Evolutionary conservation across 2,329 filamentous ascomycete genomes (phyloP).

Genomic region (Colletotrichum eremochloae): DNA sequence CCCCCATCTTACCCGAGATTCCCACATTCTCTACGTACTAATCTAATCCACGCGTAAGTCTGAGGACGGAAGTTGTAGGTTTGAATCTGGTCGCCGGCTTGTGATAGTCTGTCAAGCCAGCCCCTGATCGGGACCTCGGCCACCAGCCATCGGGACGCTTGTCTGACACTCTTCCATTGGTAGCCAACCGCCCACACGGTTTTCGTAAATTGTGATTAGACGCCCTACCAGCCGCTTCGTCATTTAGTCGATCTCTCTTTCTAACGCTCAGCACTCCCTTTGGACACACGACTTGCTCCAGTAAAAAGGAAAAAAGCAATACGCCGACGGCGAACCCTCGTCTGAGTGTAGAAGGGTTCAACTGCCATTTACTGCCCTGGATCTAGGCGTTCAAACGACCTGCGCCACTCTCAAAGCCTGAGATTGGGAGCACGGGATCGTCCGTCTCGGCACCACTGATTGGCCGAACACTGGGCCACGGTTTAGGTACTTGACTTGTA

Average conservation of each 20-base stretch:
- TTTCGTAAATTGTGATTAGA: conserved; percentile 12
- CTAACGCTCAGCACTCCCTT: conserved; percentile 16
- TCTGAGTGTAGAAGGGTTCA: conserved; percentile 7
- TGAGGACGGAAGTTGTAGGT: not conserved
- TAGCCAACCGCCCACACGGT: conserved; percentile 12
- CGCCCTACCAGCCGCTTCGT: conserved; percentile 12
- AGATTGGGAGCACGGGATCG: conserved; percentile 37
- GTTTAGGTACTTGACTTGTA: not conserved
- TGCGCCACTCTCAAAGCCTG: conserved; percentile 3
- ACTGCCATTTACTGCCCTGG: conserved; percentile 3
- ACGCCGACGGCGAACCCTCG: conserved; percentile 2
- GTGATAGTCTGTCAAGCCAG: not conserved
- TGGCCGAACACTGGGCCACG: conserved; percentile 8
- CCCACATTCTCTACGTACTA: conserved; percentile 6
- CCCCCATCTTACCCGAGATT: conserved; percentile 17
- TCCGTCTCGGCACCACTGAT: conserved; percentile 31
- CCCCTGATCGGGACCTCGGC: conserved; percentile 13
- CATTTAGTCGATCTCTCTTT: conserved; percentile 8
- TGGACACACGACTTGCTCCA: conserved; percentile 8
- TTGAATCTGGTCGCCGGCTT: not conserved
- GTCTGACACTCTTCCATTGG: conserved; percentile 16
- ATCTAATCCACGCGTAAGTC: conserved; percentile 15
- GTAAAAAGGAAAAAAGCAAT: conserved; percentile 1
- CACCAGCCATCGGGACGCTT: conserved; percentile 24
- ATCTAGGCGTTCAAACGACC: conserved; percentile 9